Conservation (phyloP, 2,329 filamentous ascomycete species). For the Calonectria fujianensis region DNA sequence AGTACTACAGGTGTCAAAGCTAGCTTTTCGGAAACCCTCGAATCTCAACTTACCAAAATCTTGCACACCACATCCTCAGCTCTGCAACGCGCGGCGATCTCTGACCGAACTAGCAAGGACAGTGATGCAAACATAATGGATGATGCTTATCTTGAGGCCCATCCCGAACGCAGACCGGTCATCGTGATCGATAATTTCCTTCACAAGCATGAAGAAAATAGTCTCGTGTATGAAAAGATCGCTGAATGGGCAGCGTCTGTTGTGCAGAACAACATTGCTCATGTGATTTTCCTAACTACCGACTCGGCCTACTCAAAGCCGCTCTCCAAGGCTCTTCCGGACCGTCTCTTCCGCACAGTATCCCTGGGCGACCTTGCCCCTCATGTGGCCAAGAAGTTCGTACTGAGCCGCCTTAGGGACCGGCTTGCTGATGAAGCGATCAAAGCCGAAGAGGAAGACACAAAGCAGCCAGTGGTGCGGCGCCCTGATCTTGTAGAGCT, state of each 20-base stretch:
- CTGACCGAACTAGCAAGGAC: constrained; percentile 81
- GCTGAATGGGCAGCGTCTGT: constrained; percentile 93
- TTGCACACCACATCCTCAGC: constrained; percentile 88
- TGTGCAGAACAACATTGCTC: constrained; percentile 90
- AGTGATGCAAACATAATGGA: constrained; percentile 83
- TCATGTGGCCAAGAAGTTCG: constrained; percentile 90
- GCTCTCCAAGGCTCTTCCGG: constrained; percentile 89
- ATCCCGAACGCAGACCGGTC: constrained; percentile 88
- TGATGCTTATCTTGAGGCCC: constrained; percentile 92
- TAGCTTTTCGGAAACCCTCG: constrained; percentile 93
- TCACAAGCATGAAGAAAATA: constrained; percentile 81
- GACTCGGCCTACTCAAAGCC: constrained; percentile 93
- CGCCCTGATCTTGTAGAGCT: constrained; percentile 78
- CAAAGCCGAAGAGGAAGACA: constrained; percentile 52
- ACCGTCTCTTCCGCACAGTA: constrained; percentile 91
- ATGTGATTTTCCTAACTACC: constrained; percentile 95
- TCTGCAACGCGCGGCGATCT: constrained; percentile 84
- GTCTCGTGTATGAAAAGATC: constrained; percentile 84
- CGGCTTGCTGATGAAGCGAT: constrained; percentile 56
- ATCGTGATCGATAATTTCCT: constrained; percentile 95
- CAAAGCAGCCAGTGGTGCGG: constrained; percentile 48
- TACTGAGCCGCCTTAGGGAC: constrained; percentile 85
- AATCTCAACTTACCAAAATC: constrained; percentile 92
- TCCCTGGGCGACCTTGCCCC: constrained; percentile 90
- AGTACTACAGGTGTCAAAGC: constrained; percentile 96